Conservation (phyloP, 1,139 yeast species). For the Saccharomyces pastorianus region DNA sequence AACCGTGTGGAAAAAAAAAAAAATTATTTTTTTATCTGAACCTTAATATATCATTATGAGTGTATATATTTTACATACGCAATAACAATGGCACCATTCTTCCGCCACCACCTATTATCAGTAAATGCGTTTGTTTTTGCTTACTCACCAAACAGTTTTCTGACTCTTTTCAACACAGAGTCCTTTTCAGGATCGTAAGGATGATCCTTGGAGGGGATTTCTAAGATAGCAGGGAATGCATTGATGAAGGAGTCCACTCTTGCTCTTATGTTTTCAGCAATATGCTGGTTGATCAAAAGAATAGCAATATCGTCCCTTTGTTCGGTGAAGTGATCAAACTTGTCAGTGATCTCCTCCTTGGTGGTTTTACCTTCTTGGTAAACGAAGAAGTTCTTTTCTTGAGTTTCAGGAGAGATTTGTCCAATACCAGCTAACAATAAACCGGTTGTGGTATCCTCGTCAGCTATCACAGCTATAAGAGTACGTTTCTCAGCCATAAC, state of each 20-base stretch:
- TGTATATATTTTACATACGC: neutral
- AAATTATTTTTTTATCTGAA: neutral
- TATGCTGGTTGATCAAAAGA: slow-evolving; percentile 83
- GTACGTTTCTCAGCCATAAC: slow-evolving; percentile 49
- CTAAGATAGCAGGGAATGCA: slow-evolving; percentile 94
- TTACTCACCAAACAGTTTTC: slow-evolving; percentile 88
- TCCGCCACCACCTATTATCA: neutral
- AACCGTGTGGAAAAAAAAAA: neutral
- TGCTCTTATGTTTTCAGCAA: slow-evolving; percentile 83
- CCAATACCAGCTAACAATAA: slow-evolving; percentile 94
- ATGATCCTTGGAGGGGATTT: slow-evolving; percentile 96
- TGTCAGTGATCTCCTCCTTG: slow-evolving; percentile 63
- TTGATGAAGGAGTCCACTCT: slow-evolving; percentile 76
- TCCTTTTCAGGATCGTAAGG: slow-evolving; percentile 98
- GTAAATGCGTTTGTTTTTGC: neutral
- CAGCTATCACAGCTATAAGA: slow-evolving; percentile 87
- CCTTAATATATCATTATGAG: slow-evolving; percentile 1
- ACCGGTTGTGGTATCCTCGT: slow-evolving; percentile 96
- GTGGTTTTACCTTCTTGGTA: slow-evolving; percentile 77
- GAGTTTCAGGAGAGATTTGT: slow-evolving; percentile 51
- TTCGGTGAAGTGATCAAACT: slow-evolving; percentile 67
- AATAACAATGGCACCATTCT: neutral
- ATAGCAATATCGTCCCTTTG: slow-evolving; percentile 88
- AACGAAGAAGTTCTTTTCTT: slow-evolving; percentile 72
- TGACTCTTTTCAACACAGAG: slow-evolving; percentile 85